Percentiles rank a stretch among this genome's conserved stretches.
These are phyloP conservation scores for Anacardium occidentale DNA, from an alignment of 345 rosid species.

Conservation along the genomic window DNA sequence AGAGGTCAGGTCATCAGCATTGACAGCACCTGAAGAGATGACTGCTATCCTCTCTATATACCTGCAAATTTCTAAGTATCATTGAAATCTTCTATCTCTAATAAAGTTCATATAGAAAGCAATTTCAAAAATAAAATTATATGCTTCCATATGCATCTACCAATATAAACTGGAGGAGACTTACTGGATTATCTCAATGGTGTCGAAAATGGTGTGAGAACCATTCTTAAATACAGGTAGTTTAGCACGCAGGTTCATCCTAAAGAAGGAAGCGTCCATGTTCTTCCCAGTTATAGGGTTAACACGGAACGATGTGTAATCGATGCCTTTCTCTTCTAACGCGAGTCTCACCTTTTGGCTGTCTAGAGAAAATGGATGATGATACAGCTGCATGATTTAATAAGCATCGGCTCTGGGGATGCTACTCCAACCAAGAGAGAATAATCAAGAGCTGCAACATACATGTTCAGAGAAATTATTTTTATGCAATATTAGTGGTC, in stretches of 20 bases:
- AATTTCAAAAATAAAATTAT: slow-evolving; percentile 1
- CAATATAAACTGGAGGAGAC: slow-evolving; percentile 26
- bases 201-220: slow-evolving; percentile 61
- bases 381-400: slow-evolving; percentile 83
- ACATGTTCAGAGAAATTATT: neutral
- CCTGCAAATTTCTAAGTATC: slow-evolving; percentile 36
- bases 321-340: slow-evolving; percentile 88
- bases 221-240: slow-evolving; percentile 89
- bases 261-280: slow-evolving; percentile 78
- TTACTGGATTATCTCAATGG: slow-evolving; percentile 80
- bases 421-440: neutral
- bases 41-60: slow-evolving; percentile 72
- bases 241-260: slow-evolving; percentile 63
- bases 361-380: slow-evolving; percentile 83
- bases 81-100: slow-evolving; percentile 15
- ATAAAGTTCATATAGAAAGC: neutral
- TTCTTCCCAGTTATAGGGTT: slow-evolving; percentile 80
- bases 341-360: slow-evolving; percentile 86
- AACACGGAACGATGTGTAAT: slow-evolving; percentile 86
- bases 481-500: no score
- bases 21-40: slow-evolving; percentile 44
- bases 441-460: neutral
- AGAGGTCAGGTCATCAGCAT: slow-evolving; percentile 31
- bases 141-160: neutral
- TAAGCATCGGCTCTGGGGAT: neutral